phyloP scores from a whole-genome alignment of 2,329 filamentous ascomycete genomes.

The Claviceps arundinis region DNA sequence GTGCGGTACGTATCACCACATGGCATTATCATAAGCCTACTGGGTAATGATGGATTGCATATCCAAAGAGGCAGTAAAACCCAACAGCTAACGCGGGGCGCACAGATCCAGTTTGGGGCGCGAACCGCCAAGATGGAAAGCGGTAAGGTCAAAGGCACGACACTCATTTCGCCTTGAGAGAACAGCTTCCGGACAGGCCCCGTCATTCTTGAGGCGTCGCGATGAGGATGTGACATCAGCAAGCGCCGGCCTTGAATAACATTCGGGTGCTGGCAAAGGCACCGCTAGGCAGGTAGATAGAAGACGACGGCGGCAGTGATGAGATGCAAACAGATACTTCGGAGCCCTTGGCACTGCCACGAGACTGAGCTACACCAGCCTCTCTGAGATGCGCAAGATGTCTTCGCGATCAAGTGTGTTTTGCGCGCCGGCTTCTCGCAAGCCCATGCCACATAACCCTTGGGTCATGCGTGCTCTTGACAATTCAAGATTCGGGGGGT shows the following conservation, averaged over 20 bases:
- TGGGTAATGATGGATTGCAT: too few relatives aligned
- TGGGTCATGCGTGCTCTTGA: background rate
- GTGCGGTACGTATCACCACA: constrained; percentile 9
- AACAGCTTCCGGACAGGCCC: too few relatives aligned
- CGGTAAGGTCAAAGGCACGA: constrained; percentile 55
- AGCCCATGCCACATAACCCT: background rate
- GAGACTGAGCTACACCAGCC: background rate
- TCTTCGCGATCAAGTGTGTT: background rate
- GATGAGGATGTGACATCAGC: background rate
- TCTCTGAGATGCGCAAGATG: background rate
- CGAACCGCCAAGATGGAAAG: constrained; percentile 73
- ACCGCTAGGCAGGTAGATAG: background rate
- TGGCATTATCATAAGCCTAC: background rate
- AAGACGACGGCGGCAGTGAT: constrained; percentile 39
- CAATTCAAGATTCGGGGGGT: too few relatives aligned
- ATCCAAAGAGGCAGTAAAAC: background rate
- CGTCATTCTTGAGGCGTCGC: background rate
- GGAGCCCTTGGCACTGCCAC: constrained; percentile 32
- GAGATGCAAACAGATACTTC: constrained; percentile 61
- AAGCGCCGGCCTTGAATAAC: background rate
- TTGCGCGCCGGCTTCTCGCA: background rate
- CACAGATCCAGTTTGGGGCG: constrained; percentile 67
- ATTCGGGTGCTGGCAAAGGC: background rate
- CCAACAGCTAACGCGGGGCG: background rate
- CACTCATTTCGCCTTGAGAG: constrained; percentile 31